Evolutionary conservation across 2,329 filamentous ascomycete species (phyloP), one percentile per base, ranked within the genome.

Genomic region (Pseudocercospora fuligena): DNA sequence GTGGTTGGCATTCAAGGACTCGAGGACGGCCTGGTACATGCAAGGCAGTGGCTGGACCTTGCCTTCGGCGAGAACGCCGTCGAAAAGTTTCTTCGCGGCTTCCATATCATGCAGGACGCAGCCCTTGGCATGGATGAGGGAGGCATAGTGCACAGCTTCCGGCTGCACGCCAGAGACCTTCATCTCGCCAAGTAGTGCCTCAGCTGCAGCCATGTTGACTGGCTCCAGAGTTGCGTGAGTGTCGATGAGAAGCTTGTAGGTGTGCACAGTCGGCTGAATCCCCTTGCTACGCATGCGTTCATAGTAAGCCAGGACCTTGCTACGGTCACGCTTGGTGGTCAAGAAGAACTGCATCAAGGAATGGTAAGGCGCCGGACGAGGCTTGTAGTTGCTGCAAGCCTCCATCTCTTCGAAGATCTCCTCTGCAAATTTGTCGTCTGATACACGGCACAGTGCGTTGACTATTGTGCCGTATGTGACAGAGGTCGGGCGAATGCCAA

Each of bases 381-480:
- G 93, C 85, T 97, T 98, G 87, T 99, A 99, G 84, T 99, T 99
- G 65, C 93, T 91, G 90, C 97, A 97, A 56, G 90, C 89, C 83
- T 99, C 95, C 95, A 99, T 99, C 83, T 99, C 95, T 77, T 98
- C 93, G 77, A 99, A 99, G 74, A 98, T 88, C 80, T 98, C 93
- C 77, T 97, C 95, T 29, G 95, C 95, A 78, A 97, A 97, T 77
- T 94, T 96, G 82, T 98, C 94, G 74, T 99, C 95, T 72, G 93
- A 97, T 64, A 98, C 95, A 74, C 95, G 92, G 85, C 94, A 97
- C 14, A 99, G 87, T 25, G 95, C 95, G 74, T 99, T 99, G 81
- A 99, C 94, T 74, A 99, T 94, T 12, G 95, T 99, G 69, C 95
- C 95, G 75, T 99, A 99, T 0, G 95, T 99, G 65, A 99, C 95